Evolutionary conservation across 1,139 yeast genomes (phyloP).

Genomic region (Magnusiomyces suaveolens): DNA sequence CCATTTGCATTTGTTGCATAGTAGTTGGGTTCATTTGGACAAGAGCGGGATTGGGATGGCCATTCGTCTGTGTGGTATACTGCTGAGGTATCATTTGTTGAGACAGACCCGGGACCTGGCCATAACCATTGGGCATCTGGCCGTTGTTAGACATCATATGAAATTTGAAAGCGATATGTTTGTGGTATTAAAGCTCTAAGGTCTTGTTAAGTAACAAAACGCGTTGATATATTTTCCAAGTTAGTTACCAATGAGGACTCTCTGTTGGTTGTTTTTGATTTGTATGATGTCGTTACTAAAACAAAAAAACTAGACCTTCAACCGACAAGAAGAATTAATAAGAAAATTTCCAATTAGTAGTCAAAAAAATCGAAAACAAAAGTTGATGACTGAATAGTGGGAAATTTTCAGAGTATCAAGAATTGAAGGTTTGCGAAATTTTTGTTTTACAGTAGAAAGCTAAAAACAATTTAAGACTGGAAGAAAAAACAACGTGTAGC

Average conservation of each 20-base stretch:
- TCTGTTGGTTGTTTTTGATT: too few species aligned
- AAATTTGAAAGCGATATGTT: background rate
- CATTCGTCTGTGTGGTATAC: background rate
- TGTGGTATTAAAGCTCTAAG: background rate
- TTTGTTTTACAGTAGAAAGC: background rate
- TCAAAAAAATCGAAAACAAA: too few species aligned
- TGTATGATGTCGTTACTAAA: too few species aligned
- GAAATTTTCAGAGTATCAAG: too few species aligned
- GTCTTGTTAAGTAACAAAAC: background rate
- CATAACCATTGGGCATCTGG: background rate
- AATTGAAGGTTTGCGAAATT: background rate
- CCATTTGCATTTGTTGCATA: background rate
- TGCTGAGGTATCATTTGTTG: conserved; percentile 2
- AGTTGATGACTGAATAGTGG: too few species aligned
- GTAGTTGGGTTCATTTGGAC: background rate
- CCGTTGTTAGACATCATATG: background rate
- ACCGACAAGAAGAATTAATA: too few species aligned
- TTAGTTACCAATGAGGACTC: too few species aligned
- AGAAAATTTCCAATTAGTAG: too few species aligned
- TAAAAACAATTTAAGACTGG: background rate
- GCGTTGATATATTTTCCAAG: background rate
- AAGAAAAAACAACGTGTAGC: background rate
- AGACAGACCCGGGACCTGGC: conserved; percentile 4
- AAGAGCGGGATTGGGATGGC: background rate
- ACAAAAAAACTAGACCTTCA: too few species aligned